Evolutionary conservation across 176 grass and related monocot species (phyloP), one percentile per base, ranked within the genome.

Genomic region (Puya raimondii): DNA sequence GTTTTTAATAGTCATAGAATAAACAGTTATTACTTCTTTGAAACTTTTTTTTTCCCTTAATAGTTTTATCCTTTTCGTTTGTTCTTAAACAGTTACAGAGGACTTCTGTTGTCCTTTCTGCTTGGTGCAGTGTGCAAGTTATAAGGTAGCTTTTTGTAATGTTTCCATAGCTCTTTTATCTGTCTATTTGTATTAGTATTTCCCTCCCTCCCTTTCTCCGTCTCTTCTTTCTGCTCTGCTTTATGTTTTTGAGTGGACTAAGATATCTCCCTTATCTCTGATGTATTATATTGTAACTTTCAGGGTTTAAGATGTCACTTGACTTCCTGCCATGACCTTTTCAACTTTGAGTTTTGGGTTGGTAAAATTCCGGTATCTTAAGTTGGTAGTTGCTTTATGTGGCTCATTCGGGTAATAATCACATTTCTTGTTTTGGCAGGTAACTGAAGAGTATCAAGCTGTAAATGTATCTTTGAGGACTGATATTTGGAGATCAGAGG

Each of bases 101-200:
- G 94, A 99, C 78, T 99, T 99, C 73, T 82, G 87, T 72, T 99
- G 94, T 58, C 84, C 94, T 33, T 99, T 99, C 83, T 99, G 94
- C 72, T 86, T 93, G 67, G 82, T 90, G 63, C 73, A 76, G 20
- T 93, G 87, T 84, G 94, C 84, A 80, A 93, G 89, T 84, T 99
- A 83, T 72, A 99, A 99, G 94, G 94, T 93, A 86, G 74, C 77
- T 12, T 66, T 66, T 67, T 73, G 58, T 23, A 27, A 12, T 10
- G 56, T 21, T 23, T 13, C 20, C 42, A 26, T 51, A n/a, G 11
- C 12, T 69, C 58, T 69, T 58, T 53, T 70, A 21, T 11, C 52
- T 72, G 51, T 13, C 21, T 7, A 52, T 72, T 66, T 72, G 12
- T 66, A 54, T 65, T 54, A 11, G 25, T 54, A 16, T 64, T 50